These are phyloP conservation scores for Leonotis leonurus DNA, from an alignment of 257 asterid genomes.

Conservation along the genomic window DNA sequence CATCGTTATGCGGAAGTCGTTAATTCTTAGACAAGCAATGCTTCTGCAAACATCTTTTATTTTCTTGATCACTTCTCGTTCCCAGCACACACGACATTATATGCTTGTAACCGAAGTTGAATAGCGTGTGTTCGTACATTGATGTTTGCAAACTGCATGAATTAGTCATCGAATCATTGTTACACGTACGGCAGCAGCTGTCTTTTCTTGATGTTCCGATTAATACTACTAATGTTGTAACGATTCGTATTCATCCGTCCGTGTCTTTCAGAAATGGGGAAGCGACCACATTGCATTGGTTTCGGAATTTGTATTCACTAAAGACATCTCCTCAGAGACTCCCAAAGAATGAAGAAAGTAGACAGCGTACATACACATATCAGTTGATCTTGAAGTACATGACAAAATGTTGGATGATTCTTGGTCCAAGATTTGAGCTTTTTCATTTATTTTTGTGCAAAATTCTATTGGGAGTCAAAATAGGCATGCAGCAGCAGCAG, in stretches of 20 bases:
- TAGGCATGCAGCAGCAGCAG: too few species aligned
- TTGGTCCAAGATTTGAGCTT: too few species aligned
- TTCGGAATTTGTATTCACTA: constrained; percentile 66
- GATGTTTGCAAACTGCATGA: too few species aligned
- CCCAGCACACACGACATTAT: too few species aligned
- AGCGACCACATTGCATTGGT: constrained; percentile 97
- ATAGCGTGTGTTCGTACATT: too few species aligned
- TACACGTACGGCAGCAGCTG: too few species aligned
- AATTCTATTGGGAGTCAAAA: too few species aligned
- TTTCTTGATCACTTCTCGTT: neutral
- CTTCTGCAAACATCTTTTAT: neutral
- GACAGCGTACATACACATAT: neutral
- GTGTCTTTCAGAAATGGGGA: constrained; percentile 99
- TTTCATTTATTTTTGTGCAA: too few species aligned
- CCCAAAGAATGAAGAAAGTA: constrained; percentile 27
- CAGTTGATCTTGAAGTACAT: too few species aligned
- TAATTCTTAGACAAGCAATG: neutral
- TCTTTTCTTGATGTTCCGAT: neutral
- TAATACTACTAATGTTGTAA: neutral
- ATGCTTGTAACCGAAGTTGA: too few species aligned
- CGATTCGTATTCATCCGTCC: constrained; percentile 3
- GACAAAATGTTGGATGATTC: neutral
- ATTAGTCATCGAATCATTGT: too few species aligned
- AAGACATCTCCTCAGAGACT: constrained; percentile 22
- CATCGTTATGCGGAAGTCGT: neutral